Conservation (phyloP, 2,329 filamentous ascomycete genomes). For the Zalaria sp. region DNA sequence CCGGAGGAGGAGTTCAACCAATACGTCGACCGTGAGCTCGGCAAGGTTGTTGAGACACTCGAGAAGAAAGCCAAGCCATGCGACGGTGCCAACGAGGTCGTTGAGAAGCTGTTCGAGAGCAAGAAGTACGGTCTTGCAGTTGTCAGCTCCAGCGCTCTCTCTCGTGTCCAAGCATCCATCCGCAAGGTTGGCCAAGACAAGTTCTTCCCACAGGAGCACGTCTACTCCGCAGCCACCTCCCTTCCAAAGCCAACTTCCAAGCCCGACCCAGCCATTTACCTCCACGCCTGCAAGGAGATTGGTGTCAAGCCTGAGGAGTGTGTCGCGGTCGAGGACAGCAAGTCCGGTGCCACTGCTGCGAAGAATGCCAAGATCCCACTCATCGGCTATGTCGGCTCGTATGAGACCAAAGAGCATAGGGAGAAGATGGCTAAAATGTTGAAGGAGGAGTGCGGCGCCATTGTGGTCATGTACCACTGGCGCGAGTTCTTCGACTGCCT, state of each 20-base stretch:
- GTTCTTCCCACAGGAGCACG: constrained; percentile 60
- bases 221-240: constrained; percentile 73
- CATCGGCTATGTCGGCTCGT: constrained; percentile 76
- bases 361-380: constrained; percentile 65
- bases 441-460: constrained; percentile 32
- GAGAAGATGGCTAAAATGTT: constrained; percentile 36
- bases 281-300: constrained; percentile 59
- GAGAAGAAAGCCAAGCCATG: constrained; percentile 35
- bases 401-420: constrained; percentile 51
- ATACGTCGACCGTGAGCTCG: constrained; percentile 67
- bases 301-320: constrained; percentile 58
- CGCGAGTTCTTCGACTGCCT: constrained; percentile 34
- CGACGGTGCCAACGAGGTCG: constrained; percentile 25
- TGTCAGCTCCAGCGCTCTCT: constrained; percentile 66
- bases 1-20: constrained; percentile 51
- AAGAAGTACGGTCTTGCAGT: constrained; percentile 51
- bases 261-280: constrained; percentile 80
- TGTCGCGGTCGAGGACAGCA: constrained; percentile 78
- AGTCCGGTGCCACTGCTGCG: constrained; percentile 66
- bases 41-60: constrained; percentile 71
- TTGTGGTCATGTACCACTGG: constrained; percentile 38
- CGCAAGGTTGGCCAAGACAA: constrained; percentile 66
- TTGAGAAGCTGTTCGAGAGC: constrained; percentile 47
- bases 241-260: constrained; percentile 72
- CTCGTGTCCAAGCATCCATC: constrained; percentile 63